Base-by-base conservation (phyloP, 257 asterid species). In the Plectranthus barbatus region DNA sequence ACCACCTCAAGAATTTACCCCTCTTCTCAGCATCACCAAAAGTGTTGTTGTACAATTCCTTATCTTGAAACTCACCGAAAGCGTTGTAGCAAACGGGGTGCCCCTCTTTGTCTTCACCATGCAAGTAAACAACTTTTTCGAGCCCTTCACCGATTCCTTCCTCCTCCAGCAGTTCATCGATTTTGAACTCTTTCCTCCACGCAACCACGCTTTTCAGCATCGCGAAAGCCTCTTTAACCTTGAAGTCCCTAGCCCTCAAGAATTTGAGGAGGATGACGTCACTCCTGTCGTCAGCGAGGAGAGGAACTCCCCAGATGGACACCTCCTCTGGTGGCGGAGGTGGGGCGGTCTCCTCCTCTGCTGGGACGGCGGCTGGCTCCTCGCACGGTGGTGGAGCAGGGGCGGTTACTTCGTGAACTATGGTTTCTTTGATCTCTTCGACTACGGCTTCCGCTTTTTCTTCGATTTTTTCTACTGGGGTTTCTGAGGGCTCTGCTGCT, bases 351-450 rank as follows among this genome's bases (percentile, higher is more conserved):
- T 49, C 71, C 56, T 74, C 72, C 66, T 74, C 78, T 64, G 70
- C 71, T 1, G 76, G 75, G 7, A 72, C 66, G n/a, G 80, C 48
- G 56, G 71, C 65, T 4, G 76, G 68, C 42, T 72, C 84, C 49
- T 81, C 82, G 5, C 56, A 60, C 1, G 84, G 70, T 1, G 87
- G 75, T 1, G 83, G 77, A 7, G 81, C 46, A 3, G 87, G 78
- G 46, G 76, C 72, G 50, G 96, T 69, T n/a, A 79, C 95, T 72
- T 91, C 98, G 3, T 79, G 88, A 8, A 86, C 86, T 53, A 88
- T 88, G 3, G 96, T 91, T 58, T 88, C 96, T 42, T 88, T 91
- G 48, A 88, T 82, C 68, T 87, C 93, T 71, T 90, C 97, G 0
- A 56, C 78, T 6, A 59, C 80, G 44, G 68, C 82, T 44, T 76